These are phyloP conservation scores for Bromus sterilis DNA, from an alignment of 176 grass and related monocot genomes.

Conservation along the genomic window DNA sequence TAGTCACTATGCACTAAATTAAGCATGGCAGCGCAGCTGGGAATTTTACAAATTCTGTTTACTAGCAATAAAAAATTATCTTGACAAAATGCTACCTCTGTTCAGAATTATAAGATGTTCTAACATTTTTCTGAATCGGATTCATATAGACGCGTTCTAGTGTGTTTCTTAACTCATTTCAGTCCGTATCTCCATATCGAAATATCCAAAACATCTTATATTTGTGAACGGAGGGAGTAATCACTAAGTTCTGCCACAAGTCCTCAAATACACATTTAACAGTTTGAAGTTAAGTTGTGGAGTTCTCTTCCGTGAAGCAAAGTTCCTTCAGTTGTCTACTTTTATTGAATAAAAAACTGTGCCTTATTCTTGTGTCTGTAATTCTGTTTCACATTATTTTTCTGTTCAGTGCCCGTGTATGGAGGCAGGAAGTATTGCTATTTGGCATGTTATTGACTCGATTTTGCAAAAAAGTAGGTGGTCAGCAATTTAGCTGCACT, in stretches of 20 bases:
- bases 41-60: slow-evolving; percentile 1
- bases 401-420: background rate
- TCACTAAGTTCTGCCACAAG: background rate
- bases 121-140: too few relatives aligned
- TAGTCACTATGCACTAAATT: background rate
- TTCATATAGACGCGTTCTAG: too few relatives aligned
- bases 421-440: background rate
- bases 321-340: background rate
- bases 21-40: background rate
- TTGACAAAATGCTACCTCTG: background rate
- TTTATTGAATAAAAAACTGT: background rate
- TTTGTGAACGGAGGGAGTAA: too few relatives aligned
- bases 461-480: background rate
- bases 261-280: background rate
- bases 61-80: background rate
- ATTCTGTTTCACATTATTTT: background rate
- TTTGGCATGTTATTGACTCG: background rate
- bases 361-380: background rate
- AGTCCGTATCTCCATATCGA: too few relatives aligned
- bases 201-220: too few relatives aligned
- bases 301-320: background rate
- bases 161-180: too few relatives aligned
- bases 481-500: background rate
- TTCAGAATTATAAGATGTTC: too few relatives aligned
- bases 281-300: background rate